Conservation (phyloP, 192 early-diverging fungal species). For the Coemansia sp. region DNA sequence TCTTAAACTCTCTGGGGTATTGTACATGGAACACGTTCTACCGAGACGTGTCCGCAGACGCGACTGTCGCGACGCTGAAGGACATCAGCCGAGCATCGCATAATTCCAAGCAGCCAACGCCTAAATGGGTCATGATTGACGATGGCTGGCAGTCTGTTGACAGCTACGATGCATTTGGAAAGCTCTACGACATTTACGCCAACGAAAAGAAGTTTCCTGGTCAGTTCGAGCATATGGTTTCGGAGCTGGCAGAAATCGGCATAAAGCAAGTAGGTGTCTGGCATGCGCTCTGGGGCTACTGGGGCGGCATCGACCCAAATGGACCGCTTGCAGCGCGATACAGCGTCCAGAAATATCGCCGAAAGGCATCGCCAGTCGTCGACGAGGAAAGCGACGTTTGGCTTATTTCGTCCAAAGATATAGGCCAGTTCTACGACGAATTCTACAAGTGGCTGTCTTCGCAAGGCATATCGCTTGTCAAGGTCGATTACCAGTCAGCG, state of each 20-base stretch:
- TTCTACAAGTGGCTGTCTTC: constrained; percentile 54
- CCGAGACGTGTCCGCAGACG: constrained; percentile 22
- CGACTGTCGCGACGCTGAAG: constrained; percentile 13
- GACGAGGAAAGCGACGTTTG: constrained; percentile 17
- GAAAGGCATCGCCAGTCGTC: constrained; percentile 12
- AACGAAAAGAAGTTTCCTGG: constrained; percentile 47
- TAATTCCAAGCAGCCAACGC: constrained; percentile 3
- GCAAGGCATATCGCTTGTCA: constrained; percentile 57
- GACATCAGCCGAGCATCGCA: constrained; percentile 4
- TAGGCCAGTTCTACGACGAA: constrained; percentile 50
- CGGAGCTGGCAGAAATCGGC: constrained; percentile 20
- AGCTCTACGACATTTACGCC: constrained; percentile 37
- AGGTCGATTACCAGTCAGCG: constrained; percentile 58
- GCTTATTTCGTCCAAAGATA: constrained; percentile 20
- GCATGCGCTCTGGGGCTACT: constrained; percentile 62
- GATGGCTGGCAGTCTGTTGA: constrained; percentile 57
- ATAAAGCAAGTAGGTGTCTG: constrained; percentile 55
- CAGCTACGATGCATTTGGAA: constrained; percentile 15
- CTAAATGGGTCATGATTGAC: constrained; percentile 52
- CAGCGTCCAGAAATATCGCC: constrained; percentile 23
- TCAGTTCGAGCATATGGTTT: constrained; percentile 39
- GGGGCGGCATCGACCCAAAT: constrained; percentile 54
- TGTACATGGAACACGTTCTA: constrained; percentile 53
- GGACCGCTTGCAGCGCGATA: constrained; percentile 26
- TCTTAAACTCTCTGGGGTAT: constrained; percentile 25